These are phyloP conservation scores for Phialophora chinensis DNA, from an alignment of 2,329 filamentous ascomycete species.

Conservation along the genomic window DNA sequence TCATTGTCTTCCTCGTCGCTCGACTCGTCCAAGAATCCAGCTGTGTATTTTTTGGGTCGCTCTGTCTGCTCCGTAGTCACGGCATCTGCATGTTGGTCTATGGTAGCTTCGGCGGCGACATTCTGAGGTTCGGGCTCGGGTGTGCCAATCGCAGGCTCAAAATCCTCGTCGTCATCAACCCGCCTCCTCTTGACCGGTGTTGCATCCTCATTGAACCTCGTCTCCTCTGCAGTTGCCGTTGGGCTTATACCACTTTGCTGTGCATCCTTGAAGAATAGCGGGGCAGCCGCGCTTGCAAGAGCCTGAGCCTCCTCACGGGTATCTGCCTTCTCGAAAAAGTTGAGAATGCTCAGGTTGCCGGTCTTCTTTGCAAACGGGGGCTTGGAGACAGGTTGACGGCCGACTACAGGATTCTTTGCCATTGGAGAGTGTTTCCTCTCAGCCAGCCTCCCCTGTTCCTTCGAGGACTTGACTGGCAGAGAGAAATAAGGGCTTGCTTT, in stretches of 20 bases:
- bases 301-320: constrained; percentile 37
- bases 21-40: constrained; percentile 44
- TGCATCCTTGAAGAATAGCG: constrained; percentile 47
- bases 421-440: constrained; percentile 18
- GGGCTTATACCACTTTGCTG: constrained; percentile 12
- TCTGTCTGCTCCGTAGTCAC: constrained; percentile 13
- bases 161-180: constrained; percentile 34
- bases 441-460: constrained; percentile 31
- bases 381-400: constrained; percentile 31
- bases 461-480: constrained; percentile 5
- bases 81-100: background rate
- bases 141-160: constrained; percentile 29
- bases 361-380: constrained; percentile 31
- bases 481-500: constrained; percentile 22
- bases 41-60: constrained; percentile 33
- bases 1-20: constrained; percentile 55
- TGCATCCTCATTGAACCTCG: constrained; percentile 50
- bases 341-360: constrained; percentile 59
- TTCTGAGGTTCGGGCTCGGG: constrained; percentile 30
- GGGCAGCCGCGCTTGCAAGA: constrained; percentile 40
- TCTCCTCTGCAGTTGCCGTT: background rate
- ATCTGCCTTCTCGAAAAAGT: constrained; percentile 60
- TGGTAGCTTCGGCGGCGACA: background rate
- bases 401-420: constrained; percentile 29
- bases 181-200: constrained; percentile 53